A percentile compares a stretch with the other conserved stretches of the same genome.
Conservation (phyloP, 257 asterid species). For the Fraxinus pennsylvanica region DNA sequence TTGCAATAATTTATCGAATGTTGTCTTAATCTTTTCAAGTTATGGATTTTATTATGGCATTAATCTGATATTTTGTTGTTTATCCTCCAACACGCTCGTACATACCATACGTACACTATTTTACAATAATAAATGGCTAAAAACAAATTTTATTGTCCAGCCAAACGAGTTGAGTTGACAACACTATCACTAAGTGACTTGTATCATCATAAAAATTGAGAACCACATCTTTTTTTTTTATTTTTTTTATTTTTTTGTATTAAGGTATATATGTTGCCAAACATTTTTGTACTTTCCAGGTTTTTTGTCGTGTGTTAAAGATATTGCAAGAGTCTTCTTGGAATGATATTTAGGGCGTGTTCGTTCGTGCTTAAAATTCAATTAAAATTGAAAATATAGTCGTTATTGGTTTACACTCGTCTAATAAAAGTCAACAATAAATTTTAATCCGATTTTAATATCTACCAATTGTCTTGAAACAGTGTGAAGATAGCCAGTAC, state of each 20-base stretch:
- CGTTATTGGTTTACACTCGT: too few relatives aligned
- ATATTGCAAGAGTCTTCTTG: background rate
- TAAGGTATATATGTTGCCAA: background rate
- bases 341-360: background rate
- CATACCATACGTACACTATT: background rate
- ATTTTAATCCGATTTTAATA: too few relatives aligned
- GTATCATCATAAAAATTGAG: background rate
- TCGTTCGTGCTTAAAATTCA: too few relatives aligned
- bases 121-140: background rate
- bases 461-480: background rate
- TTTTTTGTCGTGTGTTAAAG: too few relatives aligned
- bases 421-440: too few relatives aligned
- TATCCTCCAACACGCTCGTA: background rate
- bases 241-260: background rate
- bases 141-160: background rate
- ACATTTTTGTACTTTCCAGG: background rate
- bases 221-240: too few relatives aligned
- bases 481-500: background rate
- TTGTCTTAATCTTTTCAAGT: background rate
- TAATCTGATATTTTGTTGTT: too few relatives aligned
- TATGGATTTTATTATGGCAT: background rate
- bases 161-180: background rate
- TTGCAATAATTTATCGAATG: slow-evolving; percentile 28
- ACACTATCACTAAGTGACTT: background rate
- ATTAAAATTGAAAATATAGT: too few relatives aligned